Percentiles rank a stretch among this genome's conserved stretches.
phyloP scores from a whole-genome alignment of 257 asterid species.

The Solanum chiquidenum region DNA sequence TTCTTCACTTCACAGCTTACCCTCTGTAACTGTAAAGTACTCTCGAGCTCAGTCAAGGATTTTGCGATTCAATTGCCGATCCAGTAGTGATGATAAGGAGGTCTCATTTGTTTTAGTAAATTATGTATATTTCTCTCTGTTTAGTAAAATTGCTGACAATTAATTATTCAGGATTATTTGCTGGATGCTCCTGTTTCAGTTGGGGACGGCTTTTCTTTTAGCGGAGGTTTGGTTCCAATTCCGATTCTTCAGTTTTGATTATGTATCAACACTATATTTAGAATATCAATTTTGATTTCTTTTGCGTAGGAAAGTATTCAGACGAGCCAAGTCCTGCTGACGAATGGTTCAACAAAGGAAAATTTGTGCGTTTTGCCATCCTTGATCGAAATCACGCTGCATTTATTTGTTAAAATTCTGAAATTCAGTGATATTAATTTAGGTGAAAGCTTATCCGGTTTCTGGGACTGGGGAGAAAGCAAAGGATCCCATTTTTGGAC shows the following conservation, averaged over 20 bases:
- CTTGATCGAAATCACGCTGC: background rate
- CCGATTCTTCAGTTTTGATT: background rate
- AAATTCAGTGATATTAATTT: background rate
- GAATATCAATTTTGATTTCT: background rate
- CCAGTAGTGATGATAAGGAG: conserved; percentile 44
- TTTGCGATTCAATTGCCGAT: conserved; percentile 24
- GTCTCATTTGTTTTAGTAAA: conserved; percentile 8
- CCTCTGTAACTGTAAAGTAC: background rate
- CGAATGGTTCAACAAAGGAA: conserved; percentile 81
- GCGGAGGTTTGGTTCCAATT: conserved; percentile 66
- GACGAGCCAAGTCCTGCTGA: conserved; percentile 84
- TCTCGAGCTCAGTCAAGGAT: conserved; percentile 4
- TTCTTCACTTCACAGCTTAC: conserved; percentile 16
- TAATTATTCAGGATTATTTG: conserved; percentile 51
- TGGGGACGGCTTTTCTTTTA: conserved; percentile 91
- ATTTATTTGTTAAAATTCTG: background rate
- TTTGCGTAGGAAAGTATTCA: conserved; percentile 69
- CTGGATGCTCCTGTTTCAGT: conserved; percentile 68
- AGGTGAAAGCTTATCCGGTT: conserved; percentile 82
- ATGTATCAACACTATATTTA: background rate
- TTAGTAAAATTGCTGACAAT: background rate
- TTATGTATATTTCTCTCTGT: background rate
- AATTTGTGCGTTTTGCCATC: conserved; percentile 28
- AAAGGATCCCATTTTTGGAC: conserved; percentile 81
- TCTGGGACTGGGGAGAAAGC: conserved; percentile 88